Conservation (phyloP, 768 basidiomycete species). For the Leccinum subgranulosum region DNA sequence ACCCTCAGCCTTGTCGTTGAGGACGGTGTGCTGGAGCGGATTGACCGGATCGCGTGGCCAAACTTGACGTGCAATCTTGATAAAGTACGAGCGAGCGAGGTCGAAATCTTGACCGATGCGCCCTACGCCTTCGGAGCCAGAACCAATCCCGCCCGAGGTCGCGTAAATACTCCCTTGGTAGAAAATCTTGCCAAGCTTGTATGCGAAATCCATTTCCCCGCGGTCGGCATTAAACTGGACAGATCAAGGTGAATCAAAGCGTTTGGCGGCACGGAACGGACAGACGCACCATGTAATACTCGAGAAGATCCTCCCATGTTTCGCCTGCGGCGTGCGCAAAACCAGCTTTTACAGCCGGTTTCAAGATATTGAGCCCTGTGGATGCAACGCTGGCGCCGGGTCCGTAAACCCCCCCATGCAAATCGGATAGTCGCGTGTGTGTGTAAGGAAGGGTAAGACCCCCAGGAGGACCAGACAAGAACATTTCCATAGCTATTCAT, state of each 20-base stretch:
- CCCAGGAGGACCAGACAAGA: constrained; percentile 84
- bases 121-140: constrained; percentile 91
- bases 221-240: constrained; percentile 90
- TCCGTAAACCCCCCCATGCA: constrained; percentile 91
- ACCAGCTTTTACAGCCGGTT: constrained; percentile 81
- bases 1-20: constrained; percentile 47
- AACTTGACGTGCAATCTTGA: constrained; percentile 73
- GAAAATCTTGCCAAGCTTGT: constrained; percentile 91
- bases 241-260: not conserved
- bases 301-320: constrained; percentile 89
- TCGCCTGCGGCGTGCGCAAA: constrained; percentile 83
- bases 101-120: constrained; percentile 78
- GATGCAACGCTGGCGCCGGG: constrained; percentile 93
- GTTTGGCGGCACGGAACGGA: not conserved
- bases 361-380: constrained; percentile 67
- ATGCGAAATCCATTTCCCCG: constrained; percentile 85
- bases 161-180: constrained; percentile 94
- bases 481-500: constrained; percentile 69
- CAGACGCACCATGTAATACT: constrained; percentile 76
- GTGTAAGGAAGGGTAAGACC: constrained; percentile 83
- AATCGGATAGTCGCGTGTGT: constrained; percentile 80
- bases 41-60: constrained; percentile 83
- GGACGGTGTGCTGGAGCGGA: constrained; percentile 42
- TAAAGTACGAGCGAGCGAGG: constrained; percentile 80
- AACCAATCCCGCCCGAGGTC: constrained; percentile 72